A percentile compares a stretch with the other conserved stretches of the same genome.
Conservation (phyloP, 2,329 filamentous ascomycete genomes). For the Fusarium verrucosum region DNA sequence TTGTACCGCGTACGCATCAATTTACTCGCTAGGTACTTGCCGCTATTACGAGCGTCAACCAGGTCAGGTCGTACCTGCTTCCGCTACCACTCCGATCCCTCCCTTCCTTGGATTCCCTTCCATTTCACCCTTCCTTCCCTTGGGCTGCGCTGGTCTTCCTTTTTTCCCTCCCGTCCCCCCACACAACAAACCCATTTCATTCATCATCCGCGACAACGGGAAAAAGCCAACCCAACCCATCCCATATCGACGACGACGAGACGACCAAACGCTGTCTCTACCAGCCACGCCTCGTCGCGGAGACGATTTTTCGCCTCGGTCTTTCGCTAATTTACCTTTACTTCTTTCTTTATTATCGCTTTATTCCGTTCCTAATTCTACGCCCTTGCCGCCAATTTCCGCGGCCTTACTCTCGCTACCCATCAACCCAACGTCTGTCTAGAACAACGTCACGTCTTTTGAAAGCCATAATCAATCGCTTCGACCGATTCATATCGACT, state of each 20-base stretch:
- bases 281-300: conserved; percentile 41
- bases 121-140: conserved; percentile 18
- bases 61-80: conserved; percentile 30
- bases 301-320: conserved; percentile 43
- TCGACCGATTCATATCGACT: conserved; percentile 6
- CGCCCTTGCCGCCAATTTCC: conserved; percentile 24
- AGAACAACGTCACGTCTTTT: conserved; percentile 29
- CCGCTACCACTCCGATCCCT: conserved; percentile 21
- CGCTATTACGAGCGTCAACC: conserved; percentile 7
- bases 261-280: conserved; percentile 30
- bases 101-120: conserved; percentile 27
- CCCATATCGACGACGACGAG: conserved; percentile 40
- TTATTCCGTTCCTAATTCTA: conserved; percentile 34
- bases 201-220: conserved; percentile 39
- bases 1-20: conserved; percentile 24
- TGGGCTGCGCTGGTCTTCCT: conserved; percentile 28
- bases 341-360: conserved; percentile 25
- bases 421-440: conserved; percentile 7
- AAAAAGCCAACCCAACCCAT: no score
- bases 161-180: conserved; percentile 36
- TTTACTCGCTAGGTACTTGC: conserved; percentile 23
- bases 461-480: conserved; percentile 12
- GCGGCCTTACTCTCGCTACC: conserved; percentile 39
- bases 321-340: conserved; percentile 39
- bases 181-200: conserved; percentile 38